Evolutionary conservation across 2,329 filamentous ascomycete genomes (phyloP).

Genomic region (Nannizzia gypsea): DNA sequence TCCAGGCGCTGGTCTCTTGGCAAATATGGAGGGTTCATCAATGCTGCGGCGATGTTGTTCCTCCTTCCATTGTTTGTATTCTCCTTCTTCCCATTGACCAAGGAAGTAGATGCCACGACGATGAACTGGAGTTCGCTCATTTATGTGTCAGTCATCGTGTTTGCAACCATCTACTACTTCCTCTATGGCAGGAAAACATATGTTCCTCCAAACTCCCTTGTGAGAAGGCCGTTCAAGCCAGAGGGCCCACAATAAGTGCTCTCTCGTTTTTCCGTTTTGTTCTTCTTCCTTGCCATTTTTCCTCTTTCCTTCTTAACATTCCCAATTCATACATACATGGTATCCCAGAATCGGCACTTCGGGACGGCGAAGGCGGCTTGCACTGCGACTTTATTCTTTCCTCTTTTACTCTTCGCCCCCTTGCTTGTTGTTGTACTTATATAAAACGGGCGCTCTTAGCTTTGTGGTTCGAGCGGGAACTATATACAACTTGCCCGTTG

Average conservation of each 20-base stretch:
- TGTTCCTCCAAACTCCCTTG: slow-evolving; percentile 27
- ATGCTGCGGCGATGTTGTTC: slow-evolving; percentile 31
- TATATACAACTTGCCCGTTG: neutral
- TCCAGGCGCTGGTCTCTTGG: slow-evolving; percentile 37
- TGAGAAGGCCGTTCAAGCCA: slow-evolving; percentile 19
- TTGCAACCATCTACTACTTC: slow-evolving; percentile 35
- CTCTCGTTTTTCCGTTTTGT: neutral
- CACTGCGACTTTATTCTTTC: neutral
- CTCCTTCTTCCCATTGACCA: slow-evolving; percentile 34
- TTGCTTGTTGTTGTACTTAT: neutral
- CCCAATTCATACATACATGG: neutral
- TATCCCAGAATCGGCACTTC: neutral
- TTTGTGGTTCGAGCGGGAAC: neutral
- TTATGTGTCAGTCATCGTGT: slow-evolving; percentile 34
- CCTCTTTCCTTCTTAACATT: neutral
- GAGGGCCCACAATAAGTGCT: neutral
- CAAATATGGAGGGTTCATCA: slow-evolving; percentile 34
- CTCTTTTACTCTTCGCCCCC: neutral
- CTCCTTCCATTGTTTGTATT: slow-evolving; percentile 33
- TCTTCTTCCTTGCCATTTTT: neutral
- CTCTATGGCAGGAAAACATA: slow-evolving; percentile 32
- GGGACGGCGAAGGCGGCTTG: slow-evolving; percentile 1
- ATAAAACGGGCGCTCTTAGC: neutral
- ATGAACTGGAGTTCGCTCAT: slow-evolving; percentile 42
- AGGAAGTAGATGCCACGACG: slow-evolving; percentile 22